Evolutionary conservation across 495 filamentous ascomycete genomes (phyloP).

Genomic region (Aspergillus cristatus): DNA sequence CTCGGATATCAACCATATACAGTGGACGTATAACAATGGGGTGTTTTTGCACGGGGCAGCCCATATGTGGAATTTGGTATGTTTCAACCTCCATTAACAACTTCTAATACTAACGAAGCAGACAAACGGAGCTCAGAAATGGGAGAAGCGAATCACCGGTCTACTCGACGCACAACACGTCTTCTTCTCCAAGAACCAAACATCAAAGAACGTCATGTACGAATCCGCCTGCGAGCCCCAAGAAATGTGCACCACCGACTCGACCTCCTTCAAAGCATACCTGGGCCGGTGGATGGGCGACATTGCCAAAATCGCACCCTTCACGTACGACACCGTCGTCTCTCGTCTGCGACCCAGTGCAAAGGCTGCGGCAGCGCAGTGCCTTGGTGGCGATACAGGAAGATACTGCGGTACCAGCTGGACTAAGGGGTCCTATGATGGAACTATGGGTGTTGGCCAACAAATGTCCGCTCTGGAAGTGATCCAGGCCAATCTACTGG

Average conservation of each 20-base stretch:
- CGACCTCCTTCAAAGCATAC: conserved; percentile 37
- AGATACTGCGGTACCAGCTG: conserved; percentile 14
- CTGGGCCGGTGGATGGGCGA: conserved; percentile 34
- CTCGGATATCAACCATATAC: conserved; percentile 40
- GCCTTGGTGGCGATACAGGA: conserved; percentile 18
- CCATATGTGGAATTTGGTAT: conserved; percentile 59
- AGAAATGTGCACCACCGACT: conserved; percentile 29
- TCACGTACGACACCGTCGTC: conserved; percentile 19
- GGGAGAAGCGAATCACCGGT: conserved; percentile 42
- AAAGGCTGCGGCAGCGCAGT: conserved; percentile 26
- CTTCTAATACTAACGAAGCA: conserved; percentile 10
- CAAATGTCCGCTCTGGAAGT: conserved; percentile 65
- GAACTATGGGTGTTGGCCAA: conserved; percentile 42
- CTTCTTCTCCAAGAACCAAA: conserved; percentile 43
- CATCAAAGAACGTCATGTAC: conserved; percentile 31
- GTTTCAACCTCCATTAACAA: conserved; percentile 2
- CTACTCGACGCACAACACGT: conserved; percentile 43
- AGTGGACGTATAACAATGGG: conserved; percentile 64
- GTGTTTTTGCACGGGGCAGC: conserved; percentile 59
- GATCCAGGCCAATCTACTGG: conserved; percentile 36
- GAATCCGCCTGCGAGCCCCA: conserved; percentile 28
- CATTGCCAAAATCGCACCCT: conserved; percentile 27
- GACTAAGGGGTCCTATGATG: conserved; percentile 27
- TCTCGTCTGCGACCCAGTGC: conserved; percentile 22
- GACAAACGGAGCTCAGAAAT: conserved; percentile 39